Conservation (phyloP, 352 stramenopile genomes). For the Phytopythium chamaehyphon region DNA sequence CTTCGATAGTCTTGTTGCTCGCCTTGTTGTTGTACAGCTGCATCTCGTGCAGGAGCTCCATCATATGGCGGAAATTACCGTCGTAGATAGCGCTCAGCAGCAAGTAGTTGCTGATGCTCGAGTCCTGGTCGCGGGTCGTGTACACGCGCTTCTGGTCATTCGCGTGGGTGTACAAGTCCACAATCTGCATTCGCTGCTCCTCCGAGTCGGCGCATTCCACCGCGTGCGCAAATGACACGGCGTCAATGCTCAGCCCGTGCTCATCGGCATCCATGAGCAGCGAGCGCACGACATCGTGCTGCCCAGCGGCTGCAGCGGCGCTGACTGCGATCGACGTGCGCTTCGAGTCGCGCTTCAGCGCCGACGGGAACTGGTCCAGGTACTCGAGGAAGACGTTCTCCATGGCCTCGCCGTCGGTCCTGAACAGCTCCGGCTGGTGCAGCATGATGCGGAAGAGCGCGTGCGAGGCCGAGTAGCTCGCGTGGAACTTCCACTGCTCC, state of each 20-base stretch:
- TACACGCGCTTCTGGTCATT: constrained; percentile 50
- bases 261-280: constrained; percentile 37
- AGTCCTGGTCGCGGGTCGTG: constrained; percentile 40
- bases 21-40: constrained; percentile 51
- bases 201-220: constrained; percentile 44
- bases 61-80: constrained; percentile 70
- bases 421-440: constrained; percentile 38
- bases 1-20: constrained; percentile 33
- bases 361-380: constrained; percentile 38
- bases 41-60: constrained; percentile 77
- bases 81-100: constrained; percentile 57
- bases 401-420: constrained; percentile 10
- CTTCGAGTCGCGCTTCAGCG: constrained; percentile 40
- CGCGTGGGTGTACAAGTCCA: constrained; percentile 52
- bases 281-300: constrained; percentile 27
- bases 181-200: constrained; percentile 39
- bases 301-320: constrained; percentile 34
- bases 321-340: constrained; percentile 57
- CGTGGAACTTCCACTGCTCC: constrained; percentile 27
- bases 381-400: constrained; percentile 39
- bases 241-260: constrained; percentile 44
- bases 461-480: constrained; percentile 63
- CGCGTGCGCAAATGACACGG: constrained; percentile 58
- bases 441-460: constrained; percentile 60
- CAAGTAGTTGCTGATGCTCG: constrained; percentile 61